Evolutionary conservation across 495 filamentous ascomycete species (phyloP).

Genomic region (Aspergillus sclerotioniger): DNA sequence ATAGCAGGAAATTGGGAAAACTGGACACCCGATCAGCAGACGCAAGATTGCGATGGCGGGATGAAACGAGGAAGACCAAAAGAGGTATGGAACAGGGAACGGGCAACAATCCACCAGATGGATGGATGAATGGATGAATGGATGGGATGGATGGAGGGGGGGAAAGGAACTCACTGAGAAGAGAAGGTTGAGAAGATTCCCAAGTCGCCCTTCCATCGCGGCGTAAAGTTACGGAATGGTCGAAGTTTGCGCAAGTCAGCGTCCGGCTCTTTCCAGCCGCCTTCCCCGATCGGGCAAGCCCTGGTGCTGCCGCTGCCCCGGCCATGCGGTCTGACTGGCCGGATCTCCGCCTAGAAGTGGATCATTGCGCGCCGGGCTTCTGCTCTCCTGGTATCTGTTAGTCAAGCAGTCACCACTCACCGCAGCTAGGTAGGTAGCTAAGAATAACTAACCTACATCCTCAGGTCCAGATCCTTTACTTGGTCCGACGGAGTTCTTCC

Average conservation of each 20-base stretch:
- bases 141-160: not conserved
- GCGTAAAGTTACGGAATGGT: constrained; percentile 11
- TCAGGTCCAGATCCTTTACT: constrained; percentile 9
- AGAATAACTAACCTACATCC: not conserved
- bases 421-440: too few species aligned
- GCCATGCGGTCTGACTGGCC: constrained; percentile 8
- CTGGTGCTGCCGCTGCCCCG: not conserved
- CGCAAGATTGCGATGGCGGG: constrained; percentile 1
- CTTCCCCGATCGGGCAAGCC: constrained; percentile 2
- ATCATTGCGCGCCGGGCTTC: constrained; percentile 14
- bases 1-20: not conserved
- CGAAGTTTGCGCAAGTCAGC: constrained; percentile 20
- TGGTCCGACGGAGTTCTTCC: not conserved
- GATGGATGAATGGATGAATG: too few species aligned
- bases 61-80: not conserved
- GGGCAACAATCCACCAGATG: not conserved
- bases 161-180: not conserved
- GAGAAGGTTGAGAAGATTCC: not conserved
- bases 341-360: constrained; percentile 8
- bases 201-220: not conserved
- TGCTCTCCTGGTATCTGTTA: constrained; percentile 10
- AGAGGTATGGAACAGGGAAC: not conserved
- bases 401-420: not conserved
- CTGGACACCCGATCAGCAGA: not conserved
- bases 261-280: not conserved